Conservation (phyloP, 768 basidiomycete genomes). For the Pleurotus eryngii region DNA sequence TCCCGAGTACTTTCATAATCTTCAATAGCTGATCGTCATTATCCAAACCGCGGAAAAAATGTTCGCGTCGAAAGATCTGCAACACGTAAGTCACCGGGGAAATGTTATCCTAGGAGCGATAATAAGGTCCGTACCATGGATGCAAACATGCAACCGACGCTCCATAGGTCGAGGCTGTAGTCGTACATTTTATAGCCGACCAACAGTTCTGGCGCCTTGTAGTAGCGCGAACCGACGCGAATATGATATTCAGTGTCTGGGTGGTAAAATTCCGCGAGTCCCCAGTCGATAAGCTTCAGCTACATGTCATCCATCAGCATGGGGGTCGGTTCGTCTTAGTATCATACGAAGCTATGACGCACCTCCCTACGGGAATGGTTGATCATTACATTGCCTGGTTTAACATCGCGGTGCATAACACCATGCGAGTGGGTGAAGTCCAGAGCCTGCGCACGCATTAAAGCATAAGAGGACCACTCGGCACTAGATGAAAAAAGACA, state of each 20-base stretch:
- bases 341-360: conserved; percentile 13
- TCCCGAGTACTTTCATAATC: conserved; percentile 66
- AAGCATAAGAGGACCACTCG: background rate
- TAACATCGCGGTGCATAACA: conserved; percentile 61
- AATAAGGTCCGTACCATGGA: conserved; percentile 50
- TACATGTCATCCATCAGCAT: conserved; percentile 16
- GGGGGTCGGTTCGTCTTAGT: background rate
- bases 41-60: conserved; percentile 73
- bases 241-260: conserved; percentile 69
- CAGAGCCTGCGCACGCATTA: conserved; percentile 36
- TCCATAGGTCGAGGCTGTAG: conserved; percentile 73
- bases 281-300: conserved; percentile 71
- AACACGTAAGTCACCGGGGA: background rate
- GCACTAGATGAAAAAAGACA: too few species aligned
- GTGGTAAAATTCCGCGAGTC: conserved; percentile 74
- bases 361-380: conserved; percentile 62
- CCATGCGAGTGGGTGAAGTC: conserved; percentile 72
- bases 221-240: conserved; percentile 68
- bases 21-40: conserved; percentile 73
- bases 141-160: conserved; percentile 71
- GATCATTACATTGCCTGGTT: conserved; percentile 66
- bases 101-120: background rate
- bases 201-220: conserved; percentile 70
- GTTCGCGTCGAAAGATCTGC: conserved; percentile 71
- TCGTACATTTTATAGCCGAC: conserved; percentile 73